A percentile compares a stretch with the other conserved stretches of the same genome.
Evolutionary conservation across 106 monocot species (phyloP).

Genomic region (Amphibolis antarctica): DNA sequence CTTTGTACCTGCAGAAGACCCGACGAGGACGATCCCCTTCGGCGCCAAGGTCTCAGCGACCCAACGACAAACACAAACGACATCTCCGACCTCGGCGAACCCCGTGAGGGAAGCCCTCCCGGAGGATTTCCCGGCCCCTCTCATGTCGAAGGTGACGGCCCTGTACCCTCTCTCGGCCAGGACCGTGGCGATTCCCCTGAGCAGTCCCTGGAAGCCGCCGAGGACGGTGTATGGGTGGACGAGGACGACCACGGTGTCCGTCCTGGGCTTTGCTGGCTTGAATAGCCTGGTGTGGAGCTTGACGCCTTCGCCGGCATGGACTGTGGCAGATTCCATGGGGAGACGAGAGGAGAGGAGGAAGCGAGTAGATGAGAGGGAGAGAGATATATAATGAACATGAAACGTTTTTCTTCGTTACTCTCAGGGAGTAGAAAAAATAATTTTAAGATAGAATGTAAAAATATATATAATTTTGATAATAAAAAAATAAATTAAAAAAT

Average conservation of each 20-base stretch:
- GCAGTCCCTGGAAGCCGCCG: constrained; percentile 80
- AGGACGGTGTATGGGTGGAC: constrained; percentile 90
- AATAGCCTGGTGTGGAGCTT: constrained; percentile 53
- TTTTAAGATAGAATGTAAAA: too few relatives aligned
- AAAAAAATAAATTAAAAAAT: too few relatives aligned
- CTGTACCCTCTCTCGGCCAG: constrained; percentile 45
- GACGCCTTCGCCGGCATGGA: constrained; percentile 56
- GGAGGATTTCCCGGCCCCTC: constrained; percentile 84
- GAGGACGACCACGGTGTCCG: constrained; percentile 46
- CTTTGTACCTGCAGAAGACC: constrained; percentile 75
- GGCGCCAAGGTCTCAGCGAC: constrained; percentile 31
- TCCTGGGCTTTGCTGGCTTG: constrained; percentile 24
- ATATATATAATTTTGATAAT: too few relatives aligned
- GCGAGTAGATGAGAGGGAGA: neutral
- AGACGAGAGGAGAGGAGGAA: neutral
- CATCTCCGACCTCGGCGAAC: constrained; percentile 63
- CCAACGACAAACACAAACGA: constrained; percentile 66
- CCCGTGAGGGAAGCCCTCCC: constrained; percentile 79
- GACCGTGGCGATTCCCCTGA: constrained; percentile 62
- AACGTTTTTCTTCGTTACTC: too few relatives aligned
- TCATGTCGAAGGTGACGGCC: constrained; percentile 85
- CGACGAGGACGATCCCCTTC: constrained; percentile 71
- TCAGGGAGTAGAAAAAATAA: too few relatives aligned
- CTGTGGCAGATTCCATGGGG: constrained; percentile 37
- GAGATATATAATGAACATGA: neutral